These are phyloP conservation scores for Cladobotryum protrusum DNA, from an alignment of 2,329 filamentous ascomycete genomes.

Conservation along the genomic window DNA sequence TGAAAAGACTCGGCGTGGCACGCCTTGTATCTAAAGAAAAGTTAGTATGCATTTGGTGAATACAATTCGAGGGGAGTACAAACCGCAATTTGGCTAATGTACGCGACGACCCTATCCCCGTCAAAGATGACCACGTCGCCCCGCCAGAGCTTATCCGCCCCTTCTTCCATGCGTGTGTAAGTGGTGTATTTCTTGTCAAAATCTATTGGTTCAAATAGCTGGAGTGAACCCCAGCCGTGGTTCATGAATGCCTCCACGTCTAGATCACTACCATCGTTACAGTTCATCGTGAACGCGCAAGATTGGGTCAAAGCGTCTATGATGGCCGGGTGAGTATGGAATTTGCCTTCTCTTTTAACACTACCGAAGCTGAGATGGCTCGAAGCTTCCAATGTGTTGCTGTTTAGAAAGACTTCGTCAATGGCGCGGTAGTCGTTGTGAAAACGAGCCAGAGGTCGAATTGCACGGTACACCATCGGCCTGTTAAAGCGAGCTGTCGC, in stretches of 20 bases:
- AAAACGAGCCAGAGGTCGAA: constrained; percentile 1
- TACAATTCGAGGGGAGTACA: constrained; percentile 32
- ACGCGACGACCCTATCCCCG: constrained; percentile 41
- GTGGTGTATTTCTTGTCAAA: constrained; percentile 43
- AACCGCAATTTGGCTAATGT: constrained; percentile 37
- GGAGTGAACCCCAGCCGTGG: constrained; percentile 49
- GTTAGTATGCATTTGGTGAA: background rate
- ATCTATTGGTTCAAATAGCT: constrained; percentile 42
- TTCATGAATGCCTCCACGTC: constrained; percentile 49
- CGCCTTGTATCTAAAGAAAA: constrained; percentile 3
- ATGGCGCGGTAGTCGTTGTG: constrained; percentile 6
- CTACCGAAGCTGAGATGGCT: constrained; percentile 1
- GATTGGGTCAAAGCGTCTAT: constrained; percentile 9
- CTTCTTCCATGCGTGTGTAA: constrained; percentile 53
- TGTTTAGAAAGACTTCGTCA: constrained; percentile 7
- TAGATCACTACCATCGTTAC: constrained; percentile 48
- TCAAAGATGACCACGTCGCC: constrained; percentile 52
- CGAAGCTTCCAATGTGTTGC: constrained; percentile 1
- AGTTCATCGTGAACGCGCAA: constrained; percentile 49
- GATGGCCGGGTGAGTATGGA: constrained; percentile 4
- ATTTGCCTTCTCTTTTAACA: constrained; percentile 4
- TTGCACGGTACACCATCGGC: constrained; percentile 8
- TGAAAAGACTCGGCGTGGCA: constrained; percentile 4
- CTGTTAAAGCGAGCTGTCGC: constrained; percentile 6
- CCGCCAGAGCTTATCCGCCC: constrained; percentile 20